Percentiles rank a stretch among this genome's conserved stretches.
These are phyloP conservation scores for Venturia oleaginea DNA, from an alignment of 2,329 filamentous ascomycete species.

Conservation along the genomic window DNA sequence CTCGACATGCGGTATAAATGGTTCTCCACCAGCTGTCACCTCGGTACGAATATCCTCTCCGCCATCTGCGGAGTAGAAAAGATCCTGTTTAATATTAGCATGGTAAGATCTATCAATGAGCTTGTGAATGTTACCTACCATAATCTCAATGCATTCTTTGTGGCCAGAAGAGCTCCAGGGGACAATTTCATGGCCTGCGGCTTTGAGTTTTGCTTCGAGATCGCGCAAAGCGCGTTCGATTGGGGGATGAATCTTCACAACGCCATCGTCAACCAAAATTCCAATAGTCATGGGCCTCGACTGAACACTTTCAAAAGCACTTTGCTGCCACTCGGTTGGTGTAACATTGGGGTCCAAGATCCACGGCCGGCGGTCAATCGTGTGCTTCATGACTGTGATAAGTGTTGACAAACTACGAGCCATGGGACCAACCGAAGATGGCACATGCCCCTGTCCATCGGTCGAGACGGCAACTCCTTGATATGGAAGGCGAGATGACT, in stretches of 20 bases:
- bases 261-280: constrained; percentile 18
- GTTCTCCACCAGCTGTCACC: constrained; percentile 47
- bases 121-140: constrained; percentile 26
- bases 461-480: constrained; percentile 45
- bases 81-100: constrained; percentile 19
- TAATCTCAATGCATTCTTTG: constrained; percentile 40
- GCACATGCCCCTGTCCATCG: constrained; percentile 55
- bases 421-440: constrained; percentile 56
- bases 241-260: constrained; percentile 18
- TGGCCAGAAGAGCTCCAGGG: constrained; percentile 49
- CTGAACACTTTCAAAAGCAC: constrained; percentile 36
- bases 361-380: constrained; percentile 36
- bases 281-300: constrained; percentile 19
- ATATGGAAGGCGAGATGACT: constrained; percentile 51
- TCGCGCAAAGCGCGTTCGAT: constrained; percentile 25
- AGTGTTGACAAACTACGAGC: constrained; percentile 46
- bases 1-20: constrained; percentile 50
- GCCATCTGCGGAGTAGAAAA: constrained; percentile 42
- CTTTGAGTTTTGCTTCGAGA: constrained; percentile 42
- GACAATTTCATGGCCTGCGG: constrained; percentile 45
- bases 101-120: background rate
- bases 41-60: constrained; percentile 52
- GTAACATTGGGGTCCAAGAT: constrained; percentile 36
- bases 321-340: constrained; percentile 45
- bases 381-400: constrained; percentile 33